Evolutionary conservation across 1,139 yeast species (phyloP), one percentile per base, ranked within the genome.

Genomic region (Nakaseomyces kungkrabaensis): DNA sequence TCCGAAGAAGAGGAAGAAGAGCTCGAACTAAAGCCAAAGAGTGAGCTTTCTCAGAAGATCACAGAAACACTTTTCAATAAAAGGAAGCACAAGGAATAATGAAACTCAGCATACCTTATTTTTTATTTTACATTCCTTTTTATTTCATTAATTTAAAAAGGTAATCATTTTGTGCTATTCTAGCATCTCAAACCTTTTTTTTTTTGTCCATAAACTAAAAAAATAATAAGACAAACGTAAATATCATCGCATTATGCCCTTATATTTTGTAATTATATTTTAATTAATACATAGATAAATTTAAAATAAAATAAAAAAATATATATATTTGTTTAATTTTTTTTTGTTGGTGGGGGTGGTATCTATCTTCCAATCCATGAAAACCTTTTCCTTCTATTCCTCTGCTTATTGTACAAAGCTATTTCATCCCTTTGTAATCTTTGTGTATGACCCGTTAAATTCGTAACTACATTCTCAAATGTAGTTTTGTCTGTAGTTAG

Each of bases 361-460:
- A 10, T 5, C 37, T 17, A 41, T 11, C 44, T 41, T 13, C 59
- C 54, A 27, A 52, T 56, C 63, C 64, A 59, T 33, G 58, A 51
- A 43, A 57, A 61, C 38, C 57, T 47, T 47, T 55, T 59, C 51
- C 55, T 49, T 43, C 50, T 51, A 9, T 50, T 42, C 47, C 56
- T 56, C 46, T 57, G 60, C 45, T 58, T 62, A 40, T 65, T 59
- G 47, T 59, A 59, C 36, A 53, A 45, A 32, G 65, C 68, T 38
- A 66, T 57, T 48, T 64, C 67, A 50, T 59, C 64, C 47, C 68
- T 56, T 40, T 63, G 60, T 29, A 61, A 50, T 37, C 68, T 54
- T 46, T 66, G 68, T 2, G 69, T 62, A 49, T 66, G 69, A 3
- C 68, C 68, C 3, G 66, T 57, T 37, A 66, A 50, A 47, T 65